Evolutionary conservation across 2,329 filamentous ascomycete genomes (phyloP).

Genomic region (Colletotrichum eremochloae): DNA sequence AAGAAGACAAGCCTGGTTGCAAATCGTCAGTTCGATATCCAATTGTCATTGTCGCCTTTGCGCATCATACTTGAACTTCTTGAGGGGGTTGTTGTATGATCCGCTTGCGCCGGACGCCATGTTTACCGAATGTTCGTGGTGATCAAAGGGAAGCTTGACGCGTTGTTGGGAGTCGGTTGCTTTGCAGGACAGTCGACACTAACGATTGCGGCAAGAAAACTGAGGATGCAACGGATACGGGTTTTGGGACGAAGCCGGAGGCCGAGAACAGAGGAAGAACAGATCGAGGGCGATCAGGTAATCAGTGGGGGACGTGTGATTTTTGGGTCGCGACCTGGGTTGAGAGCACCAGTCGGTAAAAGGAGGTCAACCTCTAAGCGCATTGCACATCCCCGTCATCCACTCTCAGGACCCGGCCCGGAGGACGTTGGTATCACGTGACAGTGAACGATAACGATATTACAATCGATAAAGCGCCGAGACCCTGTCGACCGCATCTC

Average conservation of each 20-base stretch:
- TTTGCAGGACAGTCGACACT: conserved; percentile 20
- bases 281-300: conserved; percentile 29
- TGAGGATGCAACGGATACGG: conserved; percentile 29
- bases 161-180: conserved; percentile 36
- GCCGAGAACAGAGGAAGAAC: conserved; percentile 4
- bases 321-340: conserved; percentile 28
- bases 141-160: conserved; percentile 30
- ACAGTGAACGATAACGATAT: not conserved
- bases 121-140: conserved; percentile 31
- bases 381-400: conserved; percentile 34
- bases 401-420: conserved; percentile 8
- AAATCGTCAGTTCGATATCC: conserved; percentile 44
- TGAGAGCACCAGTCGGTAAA: conserved; percentile 32
- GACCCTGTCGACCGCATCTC: conserved; percentile 13
- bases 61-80: conserved; percentile 94
- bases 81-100: conserved; percentile 98
- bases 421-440: conserved; percentile 34
- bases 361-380: conserved; percentile 38
- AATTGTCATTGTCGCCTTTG: conserved; percentile 4
- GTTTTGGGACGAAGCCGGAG: conserved; percentile 2
- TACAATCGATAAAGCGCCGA: no score
- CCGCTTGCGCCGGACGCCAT: conserved; percentile 83
- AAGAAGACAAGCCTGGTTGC: conserved; percentile 87
- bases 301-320: conserved; percentile 14
- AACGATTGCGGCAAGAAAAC: conserved; percentile 9